Conservation (phyloP, 2,329 filamentous ascomycete species). For the Acephala macrosclerotiorum region DNA sequence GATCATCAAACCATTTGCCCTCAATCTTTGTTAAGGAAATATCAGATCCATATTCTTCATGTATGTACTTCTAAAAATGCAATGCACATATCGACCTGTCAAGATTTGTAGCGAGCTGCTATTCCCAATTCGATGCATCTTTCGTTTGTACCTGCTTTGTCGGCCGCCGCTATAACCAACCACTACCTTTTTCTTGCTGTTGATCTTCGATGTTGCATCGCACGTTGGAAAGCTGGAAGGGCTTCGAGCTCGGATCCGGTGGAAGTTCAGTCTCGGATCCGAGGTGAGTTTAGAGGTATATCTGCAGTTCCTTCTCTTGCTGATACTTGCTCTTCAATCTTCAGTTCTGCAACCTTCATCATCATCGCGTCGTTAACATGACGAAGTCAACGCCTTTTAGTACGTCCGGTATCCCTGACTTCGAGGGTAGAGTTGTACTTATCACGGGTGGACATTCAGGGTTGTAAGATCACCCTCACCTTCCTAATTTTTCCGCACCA, state of each 20-base stretch:
- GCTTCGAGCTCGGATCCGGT: neutral
- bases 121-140: neutral
- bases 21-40: neutral
- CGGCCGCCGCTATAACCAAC: conserved; percentile 7
- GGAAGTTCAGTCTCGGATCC: neutral
- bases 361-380: neutral
- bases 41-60: neutral
- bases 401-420: conserved; percentile 31
- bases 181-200: neutral
- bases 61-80: neutral
- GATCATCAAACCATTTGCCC: neutral
- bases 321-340: too few species aligned
- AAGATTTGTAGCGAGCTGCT: neutral
- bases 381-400: neutral
- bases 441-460: conserved; percentile 47
- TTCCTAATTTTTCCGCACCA: conserved; percentile 36
- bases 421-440: conserved; percentile 40
- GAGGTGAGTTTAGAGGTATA: neutral
- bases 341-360: neutral
- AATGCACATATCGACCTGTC: neutral
- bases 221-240: neutral
- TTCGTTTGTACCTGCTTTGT: neutral
- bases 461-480: conserved; percentile 26
- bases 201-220: neutral
- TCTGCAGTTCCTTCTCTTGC: neutral